Evolutionary conservation across 805 yeast species (phyloP).

Genomic region (Saccharomycopsis amapae): DNA sequence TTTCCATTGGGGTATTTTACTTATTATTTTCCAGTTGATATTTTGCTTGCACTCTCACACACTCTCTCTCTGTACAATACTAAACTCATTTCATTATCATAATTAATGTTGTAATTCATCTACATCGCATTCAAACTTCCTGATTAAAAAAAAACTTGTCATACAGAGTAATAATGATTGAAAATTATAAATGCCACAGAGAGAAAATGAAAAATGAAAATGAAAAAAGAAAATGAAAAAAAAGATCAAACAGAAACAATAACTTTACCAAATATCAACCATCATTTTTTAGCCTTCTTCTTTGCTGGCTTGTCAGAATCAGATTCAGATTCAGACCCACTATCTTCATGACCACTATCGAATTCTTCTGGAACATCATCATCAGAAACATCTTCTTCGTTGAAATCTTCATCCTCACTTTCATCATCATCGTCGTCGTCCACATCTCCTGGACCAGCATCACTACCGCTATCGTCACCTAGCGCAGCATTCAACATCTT

Average conservation of each 20-base stretch:
- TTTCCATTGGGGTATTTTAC: too few relatives aligned
- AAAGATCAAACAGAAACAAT: not conserved
- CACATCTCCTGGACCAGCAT: slow-evolving; percentile 35
- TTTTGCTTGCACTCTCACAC: not conserved
- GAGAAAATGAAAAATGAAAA: not conserved
- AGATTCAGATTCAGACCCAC: slow-evolving; percentile 5
- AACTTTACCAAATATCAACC: not conserved
- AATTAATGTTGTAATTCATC: not conserved
- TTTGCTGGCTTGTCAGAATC: slow-evolving; percentile 14
- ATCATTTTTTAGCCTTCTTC: slow-evolving; percentile 17
- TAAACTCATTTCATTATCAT: not conserved
- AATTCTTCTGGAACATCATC: slow-evolving; percentile 21
- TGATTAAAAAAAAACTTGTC: too few relatives aligned
- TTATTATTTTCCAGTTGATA: not conserved
- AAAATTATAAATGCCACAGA: too few relatives aligned
- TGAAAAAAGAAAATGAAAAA: not conserved
- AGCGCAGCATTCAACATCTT: slow-evolving; percentile 71
- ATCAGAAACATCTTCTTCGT: slow-evolving; percentile 26
- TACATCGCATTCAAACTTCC: not conserved
- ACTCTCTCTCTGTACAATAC: not conserved
- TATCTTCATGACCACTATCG: slow-evolving; percentile 15
- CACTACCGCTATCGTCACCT: slow-evolving; percentile 40
- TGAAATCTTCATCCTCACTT: slow-evolving; percentile 81
- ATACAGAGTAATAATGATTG: too few relatives aligned
- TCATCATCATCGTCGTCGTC: slow-evolving; percentile 56